These are phyloP conservation scores for Ambrosiella beaveri DNA, from an alignment of 2,329 filamentous ascomycete genomes.

Conservation along the genomic window DNA sequence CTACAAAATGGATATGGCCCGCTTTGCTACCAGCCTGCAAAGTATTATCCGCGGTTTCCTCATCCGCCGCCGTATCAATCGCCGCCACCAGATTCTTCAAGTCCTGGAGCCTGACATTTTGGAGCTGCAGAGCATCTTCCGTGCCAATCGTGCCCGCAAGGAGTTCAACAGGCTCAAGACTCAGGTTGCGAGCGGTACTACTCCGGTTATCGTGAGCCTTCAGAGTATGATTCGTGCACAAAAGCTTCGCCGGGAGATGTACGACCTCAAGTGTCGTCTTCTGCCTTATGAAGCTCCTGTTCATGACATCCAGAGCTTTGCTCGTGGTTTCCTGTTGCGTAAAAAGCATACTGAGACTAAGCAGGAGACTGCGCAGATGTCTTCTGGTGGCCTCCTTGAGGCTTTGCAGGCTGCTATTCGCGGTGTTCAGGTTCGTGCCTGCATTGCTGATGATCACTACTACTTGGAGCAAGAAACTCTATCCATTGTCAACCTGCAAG, in stretches of 20 bases:
- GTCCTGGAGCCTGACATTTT: conserved; percentile 55
- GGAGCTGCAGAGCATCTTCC: conserved; percentile 49
- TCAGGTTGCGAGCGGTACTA: conserved; percentile 4
- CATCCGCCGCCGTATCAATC: conserved; percentile 43
- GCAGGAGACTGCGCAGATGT: conserved; percentile 32
- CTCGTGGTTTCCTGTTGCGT: conserved; percentile 50
- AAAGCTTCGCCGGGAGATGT: conserved; percentile 43
- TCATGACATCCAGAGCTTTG: conserved; percentile 44
- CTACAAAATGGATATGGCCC: conserved; percentile 69
- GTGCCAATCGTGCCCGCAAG: conserved; percentile 6
- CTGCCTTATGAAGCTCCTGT: conserved; percentile 45
- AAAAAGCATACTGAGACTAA: conserved; percentile 38
- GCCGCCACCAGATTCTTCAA: conserved; percentile 51
- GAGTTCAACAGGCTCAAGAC: conserved; percentile 8
- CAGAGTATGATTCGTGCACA: conserved; percentile 65
- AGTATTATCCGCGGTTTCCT: conserved; percentile 62
- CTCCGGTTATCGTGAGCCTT: conserved; percentile 51
- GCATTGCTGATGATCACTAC: conserved; percentile 30
- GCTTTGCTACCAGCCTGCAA: conserved; percentile 65
- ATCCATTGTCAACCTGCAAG: conserved; percentile 55
- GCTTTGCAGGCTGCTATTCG: conserved; percentile 43
- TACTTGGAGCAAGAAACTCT: conserved; percentile 52
- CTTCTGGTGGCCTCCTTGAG: conserved; percentile 32
- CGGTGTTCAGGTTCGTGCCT: conserved; percentile 41
- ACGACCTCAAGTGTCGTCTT: conserved; percentile 39